Base-by-base conservation (phyloP, 306 rosid species). In the Vicia faba region DNA sequence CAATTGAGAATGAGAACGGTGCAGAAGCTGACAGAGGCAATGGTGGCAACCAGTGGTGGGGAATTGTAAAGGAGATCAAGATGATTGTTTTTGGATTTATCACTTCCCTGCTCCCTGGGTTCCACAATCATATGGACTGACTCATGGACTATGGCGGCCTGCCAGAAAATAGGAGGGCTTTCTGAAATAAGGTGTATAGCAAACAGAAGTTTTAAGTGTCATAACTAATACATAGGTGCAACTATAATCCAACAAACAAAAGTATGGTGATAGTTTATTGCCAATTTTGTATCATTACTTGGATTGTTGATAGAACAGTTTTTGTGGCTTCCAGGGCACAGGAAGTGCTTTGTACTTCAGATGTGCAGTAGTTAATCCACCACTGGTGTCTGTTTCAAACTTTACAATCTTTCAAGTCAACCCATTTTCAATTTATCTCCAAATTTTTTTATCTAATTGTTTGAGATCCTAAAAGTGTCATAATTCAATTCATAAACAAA, bases 21-120 rank as follows among this genome's bases (percentile, higher is more conserved):
- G 86, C 68, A 36, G 95, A 83, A 54, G 73, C 84, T 13, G 92
- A 69, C 26, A 81, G 80, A 26, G 87, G 57, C 63, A 81, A 90
- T 58, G 91, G 87, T 31, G 96, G 84, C 31, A 87, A 86, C 77
- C 95, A 71, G 33, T 93, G 88, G 99, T 93, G 99, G 99, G 95
- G 85, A 68, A 81, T 93, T 77, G 86, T 93, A 68, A 85, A 82
- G 76, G 99, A 93, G 81, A 81, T 93, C 65, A 97, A 90, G 77
- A 88, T 93, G 96, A 93, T 93, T 64, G 92, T 93, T 59, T 90
- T 93, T 70, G 99, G 99, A 66, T 93, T 93, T 71, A 88, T 93
- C 73, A 88, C 92, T 46, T 90, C 99, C 45, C 83, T 93, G 48
- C 96, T 93, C 55, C 99, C 99, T 10, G 99, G 97, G 40, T 90